Conservation (phyloP, 1,284 basidiomycete genomes). For the Coniferiporia weirii region DNA sequence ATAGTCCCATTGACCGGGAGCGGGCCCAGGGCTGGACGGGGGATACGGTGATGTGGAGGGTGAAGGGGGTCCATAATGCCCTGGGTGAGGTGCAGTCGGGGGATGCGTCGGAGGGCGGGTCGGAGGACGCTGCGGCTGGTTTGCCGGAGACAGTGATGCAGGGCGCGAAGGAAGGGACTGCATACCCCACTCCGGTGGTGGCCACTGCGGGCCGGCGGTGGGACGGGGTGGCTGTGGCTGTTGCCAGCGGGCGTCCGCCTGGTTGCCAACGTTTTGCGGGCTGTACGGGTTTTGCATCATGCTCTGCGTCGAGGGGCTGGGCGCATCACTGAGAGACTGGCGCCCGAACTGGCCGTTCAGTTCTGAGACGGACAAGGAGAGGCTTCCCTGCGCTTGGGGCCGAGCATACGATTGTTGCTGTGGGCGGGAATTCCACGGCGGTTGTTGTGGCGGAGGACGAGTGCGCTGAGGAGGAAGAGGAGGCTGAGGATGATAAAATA, state of each 20-base stretch:
- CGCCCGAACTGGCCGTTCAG: constrained; percentile 24
- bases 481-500: background rate
- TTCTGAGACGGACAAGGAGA: constrained; percentile 21
- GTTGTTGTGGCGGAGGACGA: too few species aligned
- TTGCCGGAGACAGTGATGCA: background rate
- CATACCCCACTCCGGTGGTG: constrained; percentile 41
- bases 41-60: background rate
- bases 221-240: constrained; percentile 17
- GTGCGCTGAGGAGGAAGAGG: background rate
- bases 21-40: background rate
- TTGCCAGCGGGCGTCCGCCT: constrained; percentile 16
- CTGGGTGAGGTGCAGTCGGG: background rate
- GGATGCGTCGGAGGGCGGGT: background rate
- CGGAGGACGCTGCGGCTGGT: background rate
- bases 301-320: background rate
- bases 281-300: constrained; percentile 20
- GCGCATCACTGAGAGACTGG: constrained; percentile 22
- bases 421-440: background rate
- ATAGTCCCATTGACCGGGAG: background rate
- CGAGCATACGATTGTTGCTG: constrained; percentile 30
- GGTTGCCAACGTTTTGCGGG: constrained; percentile 1
- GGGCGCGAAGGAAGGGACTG: constrained; percentile 20
- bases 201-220: constrained; percentile 32
- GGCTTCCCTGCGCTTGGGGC: constrained; percentile 20
- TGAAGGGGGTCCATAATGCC: background rate